Percentiles rank a stretch among this genome's conserved stretches.
Evolutionary conservation across 495 filamentous ascomycete genomes (phyloP).

Genomic region (Aspergillus olivimuriae): DNA sequence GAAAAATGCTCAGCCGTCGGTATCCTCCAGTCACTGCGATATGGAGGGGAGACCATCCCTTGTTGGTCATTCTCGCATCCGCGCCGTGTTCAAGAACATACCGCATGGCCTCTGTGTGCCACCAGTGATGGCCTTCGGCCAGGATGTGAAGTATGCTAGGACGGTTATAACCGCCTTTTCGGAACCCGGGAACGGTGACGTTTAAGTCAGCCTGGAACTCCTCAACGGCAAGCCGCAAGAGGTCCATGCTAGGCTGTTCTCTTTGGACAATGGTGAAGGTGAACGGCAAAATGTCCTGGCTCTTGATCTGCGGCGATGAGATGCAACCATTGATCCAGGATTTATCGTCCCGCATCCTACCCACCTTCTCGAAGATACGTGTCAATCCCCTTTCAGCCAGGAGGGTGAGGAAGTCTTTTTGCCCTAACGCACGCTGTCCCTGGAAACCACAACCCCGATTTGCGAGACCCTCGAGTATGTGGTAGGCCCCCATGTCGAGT

Average conservation of each 20-base stretch:
- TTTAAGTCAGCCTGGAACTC: neutral
- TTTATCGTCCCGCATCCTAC: too few relatives aligned
- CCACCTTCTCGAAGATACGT: too few relatives aligned
- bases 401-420: too few relatives aligned
- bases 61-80: neutral
- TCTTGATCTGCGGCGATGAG: neutral
- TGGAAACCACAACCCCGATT: too few relatives aligned
- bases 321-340: neutral
- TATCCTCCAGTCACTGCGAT: neutral
- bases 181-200: neutral
- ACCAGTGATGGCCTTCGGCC: constrained; percentile 1
- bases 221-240: neutral
- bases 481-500: too few relatives aligned
- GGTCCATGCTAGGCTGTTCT: neutral
- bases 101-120: neutral
- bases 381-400: too few relatives aligned
- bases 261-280: neutral
- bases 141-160: neutral
- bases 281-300: neutral
- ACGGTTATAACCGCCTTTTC: too few relatives aligned
- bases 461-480: too few relatives aligned
- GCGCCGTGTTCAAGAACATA: constrained; percentile 2
- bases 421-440: too few relatives aligned
- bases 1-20: neutral
- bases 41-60: neutral